Evolutionary conservation across 768 basidiomycete species (phyloP), one percentile per base, ranked within the genome.

Genomic region (Amanita molliuscula): DNA sequence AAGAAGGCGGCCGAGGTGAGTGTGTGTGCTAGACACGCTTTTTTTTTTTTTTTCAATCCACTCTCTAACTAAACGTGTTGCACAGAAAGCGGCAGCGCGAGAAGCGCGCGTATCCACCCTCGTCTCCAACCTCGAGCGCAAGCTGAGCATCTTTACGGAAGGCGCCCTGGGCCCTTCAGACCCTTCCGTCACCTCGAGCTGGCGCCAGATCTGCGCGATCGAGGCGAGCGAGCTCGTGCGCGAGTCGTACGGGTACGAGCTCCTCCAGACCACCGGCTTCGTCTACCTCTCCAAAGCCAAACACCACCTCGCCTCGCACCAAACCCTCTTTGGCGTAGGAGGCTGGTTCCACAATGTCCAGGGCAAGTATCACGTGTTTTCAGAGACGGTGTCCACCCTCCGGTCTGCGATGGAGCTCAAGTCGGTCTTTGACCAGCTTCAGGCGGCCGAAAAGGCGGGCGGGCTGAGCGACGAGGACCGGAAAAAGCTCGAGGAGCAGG

Each of bases 271-370:
- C 1, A 80, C 94, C 55, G 91, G 91, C 1, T 89, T 90, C 54
- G 87, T 89, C 4, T 95, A 95, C 62, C 65, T 68, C 16, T 76
- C 84, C 23, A 94, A 91, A 62, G 80, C 84, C 5, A 91, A 88
- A 60, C 88, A 92, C 33, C 82, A 82, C 59, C 74, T 88, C 0
- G 91, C 90, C 0, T 81, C 86, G 15, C 74, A 75, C 53, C 74
- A 76, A 71, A 78, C 66, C 55, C 79, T 72, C 72, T 81, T 91
- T 44, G 91, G 91, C 23, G 83, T 95, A 13, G 91, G 91, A 10
- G 91, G 92, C 6, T 95, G 91, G 91, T 62, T 94, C 51, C 91
- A 94, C 63, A 89, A 89, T 49, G 88, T 92, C 2, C 88, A 90
- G 62, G 88, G 87, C 10, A 92, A 90, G 67, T 93, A 91, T 44